A percentile compares a stretch with the other conserved stretches of the same genome.
phyloP scores from a whole-genome alignment of 345 rosid genomes.

The Chamaenerion angustifolium region DNA sequence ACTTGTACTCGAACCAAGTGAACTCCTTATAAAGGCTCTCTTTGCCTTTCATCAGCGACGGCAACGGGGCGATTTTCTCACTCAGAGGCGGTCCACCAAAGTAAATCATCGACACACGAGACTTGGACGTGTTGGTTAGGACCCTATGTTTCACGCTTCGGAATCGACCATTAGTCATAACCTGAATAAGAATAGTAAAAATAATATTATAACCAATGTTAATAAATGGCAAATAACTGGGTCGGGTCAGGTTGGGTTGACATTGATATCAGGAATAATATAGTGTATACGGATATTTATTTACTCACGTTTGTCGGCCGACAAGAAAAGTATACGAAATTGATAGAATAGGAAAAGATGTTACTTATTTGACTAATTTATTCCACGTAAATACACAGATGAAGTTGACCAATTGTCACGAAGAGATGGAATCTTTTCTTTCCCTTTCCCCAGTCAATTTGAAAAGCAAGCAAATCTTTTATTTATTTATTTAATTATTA shows the following conservation, averaged over 20 bases:
- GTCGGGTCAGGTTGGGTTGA: not conserved
- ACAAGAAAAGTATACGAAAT: not conserved
- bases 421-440: not conserved
- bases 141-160: slow-evolving; percentile 80
- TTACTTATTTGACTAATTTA: no score
- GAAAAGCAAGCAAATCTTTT: no score
- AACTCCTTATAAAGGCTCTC: slow-evolving; percentile 60
- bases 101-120: slow-evolving; percentile 77
- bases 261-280: not conserved
- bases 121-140: slow-evolving; percentile 33
- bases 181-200: slow-evolving; percentile 27
- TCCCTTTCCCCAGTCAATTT: no score
- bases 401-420: not conserved
- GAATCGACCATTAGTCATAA: slow-evolving; percentile 86
- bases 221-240: not conserved
- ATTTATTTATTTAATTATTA: no score
- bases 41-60: slow-evolving; percentile 36
- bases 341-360: not conserved
- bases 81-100: slow-evolving; percentile 75
- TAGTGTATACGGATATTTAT: not conserved
- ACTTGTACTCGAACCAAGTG: slow-evolving; percentile 83
- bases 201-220: no score
- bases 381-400: not conserved
- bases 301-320: not conserved
- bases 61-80: slow-evolving; percentile 45